Evolutionary conservation across 1,284 basidiomycete species (phyloP), one percentile per base, ranked within the genome.

Genomic region (Cutaneotrichosporon sp.): DNA sequence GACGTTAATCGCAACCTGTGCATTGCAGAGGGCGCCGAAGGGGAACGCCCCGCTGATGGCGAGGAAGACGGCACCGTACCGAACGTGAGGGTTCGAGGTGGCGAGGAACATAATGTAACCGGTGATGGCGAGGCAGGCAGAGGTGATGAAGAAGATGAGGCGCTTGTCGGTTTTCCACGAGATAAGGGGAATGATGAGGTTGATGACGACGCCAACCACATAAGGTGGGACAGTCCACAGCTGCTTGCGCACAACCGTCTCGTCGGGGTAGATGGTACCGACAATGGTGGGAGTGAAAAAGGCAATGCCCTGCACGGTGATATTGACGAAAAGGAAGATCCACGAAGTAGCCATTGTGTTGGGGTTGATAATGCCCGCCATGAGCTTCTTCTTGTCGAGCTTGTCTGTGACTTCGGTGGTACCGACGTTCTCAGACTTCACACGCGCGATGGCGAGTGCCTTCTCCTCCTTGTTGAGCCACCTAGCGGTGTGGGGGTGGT

Each of bases 261-360:
- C 51, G 5, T 42, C 49, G 4, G 66, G 65, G 48, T 69, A 69
- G 50, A 65, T 65, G 9, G 60, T 56, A 9, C 52, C 49, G 5
- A 67, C 44, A 27, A 69, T 62, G 5, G 62, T 63, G 8, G 62
- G 60, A 10, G 61, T 62, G 54, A 68, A 68, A 50, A 66, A 62
- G 7, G 57, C 61, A 9, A 67, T 46, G 4, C 60, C 61, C 38
- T 63, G 63, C 10, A 61, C 60, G 2, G 61, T 55, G 22, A 65
- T 52, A 62, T 77, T 77, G 60, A 74, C 68, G 43, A 76, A 61
- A 9, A 76, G 38, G 62, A 74, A 75, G 53, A 71, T 71, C 26
- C 65, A 43, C 3, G 70, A 62, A 27, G 64, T 55, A 22, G 57
- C 58, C n/a, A 71, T 24, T 0, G 61, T 61, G 49, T 60, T 61